These are phyloP conservation scores for Misopates orontium DNA, from an alignment of 257 asterid species.

Conservation along the genomic window DNA sequence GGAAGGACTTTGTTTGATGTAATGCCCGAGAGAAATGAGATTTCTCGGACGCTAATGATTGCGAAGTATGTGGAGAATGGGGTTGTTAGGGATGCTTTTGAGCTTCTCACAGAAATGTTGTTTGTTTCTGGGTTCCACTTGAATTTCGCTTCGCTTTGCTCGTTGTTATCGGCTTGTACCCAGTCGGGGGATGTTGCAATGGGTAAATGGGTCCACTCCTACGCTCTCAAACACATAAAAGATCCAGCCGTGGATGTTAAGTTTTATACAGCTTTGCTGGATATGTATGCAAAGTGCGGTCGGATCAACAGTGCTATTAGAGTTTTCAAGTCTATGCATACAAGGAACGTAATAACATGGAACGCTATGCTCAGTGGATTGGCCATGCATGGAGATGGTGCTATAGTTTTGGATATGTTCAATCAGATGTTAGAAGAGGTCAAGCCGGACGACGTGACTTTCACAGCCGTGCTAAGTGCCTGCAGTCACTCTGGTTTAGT, in stretches of 20 bases:
- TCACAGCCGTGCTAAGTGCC: constrained; percentile 72
- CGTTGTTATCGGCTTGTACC: constrained; percentile 62
- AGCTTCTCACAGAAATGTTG: constrained; percentile 55
- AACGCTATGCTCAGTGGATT: constrained; percentile 76
- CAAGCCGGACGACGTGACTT: constrained; percentile 64
- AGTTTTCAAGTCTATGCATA: constrained; percentile 47
- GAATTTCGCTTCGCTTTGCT: constrained; percentile 52
- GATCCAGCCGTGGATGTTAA: constrained; percentile 45
- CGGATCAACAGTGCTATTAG: constrained; percentile 46
- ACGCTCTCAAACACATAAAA: constrained; percentile 44
- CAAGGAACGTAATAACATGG: constrained; percentile 59
- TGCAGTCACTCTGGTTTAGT: constrained; percentile 89
- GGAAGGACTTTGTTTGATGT: constrained; percentile 60
- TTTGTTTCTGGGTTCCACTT: constrained; percentile 39
- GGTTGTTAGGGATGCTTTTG: constrained; percentile 45
- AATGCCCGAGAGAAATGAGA: constrained; percentile 75
- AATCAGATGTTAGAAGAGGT: constrained; percentile 56
- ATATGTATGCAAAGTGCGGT: constrained; percentile 92
- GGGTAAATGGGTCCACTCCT: constrained; percentile 70
- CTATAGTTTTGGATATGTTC: constrained; percentile 49
- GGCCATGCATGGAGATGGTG: constrained; percentile 85
- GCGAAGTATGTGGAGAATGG: constrained; percentile 59
- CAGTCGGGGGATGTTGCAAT: constrained; percentile 56
- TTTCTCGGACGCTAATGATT: constrained; percentile 68
- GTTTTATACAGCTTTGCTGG: constrained; percentile 64